These are phyloP conservation scores for Stellera chamaejasme DNA, from an alignment of 345 rosid genomes.

Conservation along the genomic window DNA sequence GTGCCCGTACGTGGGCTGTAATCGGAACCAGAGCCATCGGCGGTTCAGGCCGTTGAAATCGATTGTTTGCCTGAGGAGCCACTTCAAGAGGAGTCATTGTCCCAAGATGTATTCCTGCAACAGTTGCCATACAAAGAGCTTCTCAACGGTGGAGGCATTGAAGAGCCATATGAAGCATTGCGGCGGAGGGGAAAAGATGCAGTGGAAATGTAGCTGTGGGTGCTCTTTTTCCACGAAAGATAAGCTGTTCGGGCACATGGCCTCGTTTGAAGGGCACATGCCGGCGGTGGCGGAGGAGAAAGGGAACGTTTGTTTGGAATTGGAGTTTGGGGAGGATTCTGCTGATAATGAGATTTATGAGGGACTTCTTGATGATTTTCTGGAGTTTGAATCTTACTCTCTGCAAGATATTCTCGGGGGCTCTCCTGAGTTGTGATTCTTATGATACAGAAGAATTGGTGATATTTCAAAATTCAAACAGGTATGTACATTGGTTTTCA, in stretches of 20 bases:
- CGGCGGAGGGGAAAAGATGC: constrained; percentile 50
- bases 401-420: constrained; percentile 31
- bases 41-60: constrained; percentile 58
- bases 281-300: constrained; percentile 29
- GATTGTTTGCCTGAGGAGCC: constrained; percentile 55
- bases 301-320: constrained; percentile 4
- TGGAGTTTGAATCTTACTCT: constrained; percentile 26
- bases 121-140: constrained; percentile 51
- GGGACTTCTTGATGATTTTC: constrained; percentile 41
- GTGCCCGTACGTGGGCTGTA: constrained; percentile 63
- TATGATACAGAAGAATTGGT: too few relatives aligned
- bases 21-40: constrained; percentile 41
- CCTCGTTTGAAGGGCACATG: constrained; percentile 74
- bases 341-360: constrained; percentile 24
- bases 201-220: constrained; percentile 69
- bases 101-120: constrained; percentile 60
- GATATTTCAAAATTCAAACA: not conserved
- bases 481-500: constrained; percentile 1
- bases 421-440: constrained; percentile 14
- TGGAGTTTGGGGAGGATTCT: constrained; percentile 5
- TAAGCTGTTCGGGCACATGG: constrained; percentile 65
- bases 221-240: constrained; percentile 65
- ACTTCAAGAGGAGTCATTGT: constrained; percentile 76
- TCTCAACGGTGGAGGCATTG: constrained; percentile 56
- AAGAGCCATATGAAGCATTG: constrained; percentile 64